Evolutionary conservation across 257 asterid genomes (phyloP).

Genomic region (Gardenia jasminoides): DNA sequence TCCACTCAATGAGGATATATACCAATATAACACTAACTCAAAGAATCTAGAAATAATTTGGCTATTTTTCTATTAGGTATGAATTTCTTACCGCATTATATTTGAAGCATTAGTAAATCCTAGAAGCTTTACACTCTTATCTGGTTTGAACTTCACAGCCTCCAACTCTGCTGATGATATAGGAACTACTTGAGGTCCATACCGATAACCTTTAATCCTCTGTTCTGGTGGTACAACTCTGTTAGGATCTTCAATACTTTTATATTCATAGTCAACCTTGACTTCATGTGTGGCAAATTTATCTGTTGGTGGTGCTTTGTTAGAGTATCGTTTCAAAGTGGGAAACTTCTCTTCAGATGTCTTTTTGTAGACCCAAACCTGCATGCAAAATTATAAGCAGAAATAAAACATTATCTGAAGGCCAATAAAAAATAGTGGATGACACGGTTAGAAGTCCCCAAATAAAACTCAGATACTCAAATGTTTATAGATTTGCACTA

Average conservation of each 20-base stretch:
- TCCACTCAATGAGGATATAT: constrained; percentile 11
- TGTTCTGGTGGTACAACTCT: constrained; percentile 94
- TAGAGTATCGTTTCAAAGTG: constrained; percentile 84
- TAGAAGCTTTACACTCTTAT: constrained; percentile 89
- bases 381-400: constrained; percentile 9
- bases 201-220: constrained; percentile 87
- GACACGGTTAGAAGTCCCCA: not conserved
- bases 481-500: not conserved
- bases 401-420: not conserved
- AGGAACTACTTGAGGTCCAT: constrained; percentile 99
- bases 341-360: constrained; percentile 90
- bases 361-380: constrained; percentile 99
- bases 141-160: constrained; percentile 93
- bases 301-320: constrained; percentile 86
- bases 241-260: constrained; percentile 49
- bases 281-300: constrained; percentile 89
- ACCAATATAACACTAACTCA: constrained; percentile 14
- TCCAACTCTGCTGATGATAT: constrained; percentile 91
- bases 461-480: not conserved
- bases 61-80: not conserved
- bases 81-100: constrained; percentile 66
- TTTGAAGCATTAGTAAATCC: constrained; percentile 86
- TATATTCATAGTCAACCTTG: constrained; percentile 80
- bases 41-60: constrained; percentile 11
- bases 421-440: not conserved